phyloP scores from a whole-genome alignment of 768 basidiomycete species.

The Strobilomyces echinocephalus region DNA sequence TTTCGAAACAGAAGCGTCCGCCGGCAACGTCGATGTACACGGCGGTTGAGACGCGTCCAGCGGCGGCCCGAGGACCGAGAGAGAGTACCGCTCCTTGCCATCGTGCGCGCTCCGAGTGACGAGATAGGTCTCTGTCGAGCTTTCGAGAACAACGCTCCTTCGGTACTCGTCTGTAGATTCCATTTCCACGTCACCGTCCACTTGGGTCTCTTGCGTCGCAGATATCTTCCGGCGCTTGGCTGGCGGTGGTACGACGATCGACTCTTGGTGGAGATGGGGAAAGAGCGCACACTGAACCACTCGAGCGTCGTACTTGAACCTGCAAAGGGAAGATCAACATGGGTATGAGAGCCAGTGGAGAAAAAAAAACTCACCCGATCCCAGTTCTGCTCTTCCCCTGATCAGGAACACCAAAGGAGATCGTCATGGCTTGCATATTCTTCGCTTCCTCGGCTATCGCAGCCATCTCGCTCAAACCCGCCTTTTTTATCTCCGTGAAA shows the following conservation, averaged over 20 bases:
- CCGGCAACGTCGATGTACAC: neutral
- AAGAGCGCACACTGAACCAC: conserved; percentile 43
- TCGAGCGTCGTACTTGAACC: conserved; percentile 50
- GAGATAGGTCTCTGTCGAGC: conserved; percentile 21
- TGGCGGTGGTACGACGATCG: conserved; percentile 13
- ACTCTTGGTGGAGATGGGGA: conserved; percentile 27
- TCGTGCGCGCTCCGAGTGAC: conserved; percentile 10
- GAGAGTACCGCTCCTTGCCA: conserved; percentile 14
- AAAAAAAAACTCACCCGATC: conserved; percentile 38
- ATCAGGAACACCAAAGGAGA: conserved; percentile 43
- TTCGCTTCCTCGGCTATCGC: conserved; percentile 36
- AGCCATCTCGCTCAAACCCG: conserved; percentile 18
- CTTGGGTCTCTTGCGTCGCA: conserved; percentile 4
- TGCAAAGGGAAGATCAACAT: conserved; percentile 17
- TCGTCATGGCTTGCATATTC: conserved; percentile 40
- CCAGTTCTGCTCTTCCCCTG: conserved; percentile 31
- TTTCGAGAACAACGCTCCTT: conserved; percentile 25
- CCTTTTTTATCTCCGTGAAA: conserved; percentile 19
- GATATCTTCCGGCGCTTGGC: conserved; percentile 28
- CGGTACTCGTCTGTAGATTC: conserved; percentile 7
- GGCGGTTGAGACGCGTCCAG: neutral
- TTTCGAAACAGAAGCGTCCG: conserved; percentile 2
- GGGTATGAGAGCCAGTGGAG: neutral
- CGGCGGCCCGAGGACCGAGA: conserved; percentile 13
- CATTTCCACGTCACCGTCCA: conserved; percentile 7